Evolutionary conservation across 2,329 filamentous ascomycete species (phyloP).

Genomic region (Nectriaceae sp.): DNA sequence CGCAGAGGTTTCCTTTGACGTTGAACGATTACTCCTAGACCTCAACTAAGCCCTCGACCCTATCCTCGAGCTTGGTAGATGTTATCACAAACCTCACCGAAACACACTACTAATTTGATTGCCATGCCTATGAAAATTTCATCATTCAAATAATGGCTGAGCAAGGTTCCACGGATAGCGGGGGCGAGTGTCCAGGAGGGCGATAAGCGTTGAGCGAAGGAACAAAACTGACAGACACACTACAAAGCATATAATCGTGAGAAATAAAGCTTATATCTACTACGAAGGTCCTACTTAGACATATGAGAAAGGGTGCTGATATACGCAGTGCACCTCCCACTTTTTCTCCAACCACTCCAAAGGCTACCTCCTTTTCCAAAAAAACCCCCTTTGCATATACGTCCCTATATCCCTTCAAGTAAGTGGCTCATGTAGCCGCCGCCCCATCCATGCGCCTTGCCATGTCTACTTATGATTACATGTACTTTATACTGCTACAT

Average conservation of each 20-base stretch:
- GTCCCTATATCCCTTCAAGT: conserved; percentile 6
- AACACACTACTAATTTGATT: no score
- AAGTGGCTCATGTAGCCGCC: conserved; percentile 13
- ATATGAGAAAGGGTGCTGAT: not conserved
- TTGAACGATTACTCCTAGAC: no score
- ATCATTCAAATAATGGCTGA: no score
- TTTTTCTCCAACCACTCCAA: not conserved
- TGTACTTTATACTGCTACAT: conserved; percentile 5
- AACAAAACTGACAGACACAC: no score
- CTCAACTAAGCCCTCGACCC: no score
- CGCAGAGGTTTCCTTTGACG: no score
- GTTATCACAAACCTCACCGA: no score
- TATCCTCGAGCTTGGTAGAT: no score
- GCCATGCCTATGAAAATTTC: no score
- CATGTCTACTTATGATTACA: conserved; percentile 16
- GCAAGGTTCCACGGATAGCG: no score
- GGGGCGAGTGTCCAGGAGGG: no score
- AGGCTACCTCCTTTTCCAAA: not conserved
- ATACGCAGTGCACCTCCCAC: not conserved
- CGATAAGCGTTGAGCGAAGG: no score
- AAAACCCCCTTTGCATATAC: not conserved
- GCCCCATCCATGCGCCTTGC: conserved; percentile 19
- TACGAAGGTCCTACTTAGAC: not conserved
- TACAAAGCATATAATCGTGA: not conserved
- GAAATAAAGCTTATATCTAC: not conserved